Evolutionary conservation across 2,329 filamentous ascomycete species (phyloP), one percentile per base, ranked within the genome.

Genomic region (Simplicillium sp.): DNA sequence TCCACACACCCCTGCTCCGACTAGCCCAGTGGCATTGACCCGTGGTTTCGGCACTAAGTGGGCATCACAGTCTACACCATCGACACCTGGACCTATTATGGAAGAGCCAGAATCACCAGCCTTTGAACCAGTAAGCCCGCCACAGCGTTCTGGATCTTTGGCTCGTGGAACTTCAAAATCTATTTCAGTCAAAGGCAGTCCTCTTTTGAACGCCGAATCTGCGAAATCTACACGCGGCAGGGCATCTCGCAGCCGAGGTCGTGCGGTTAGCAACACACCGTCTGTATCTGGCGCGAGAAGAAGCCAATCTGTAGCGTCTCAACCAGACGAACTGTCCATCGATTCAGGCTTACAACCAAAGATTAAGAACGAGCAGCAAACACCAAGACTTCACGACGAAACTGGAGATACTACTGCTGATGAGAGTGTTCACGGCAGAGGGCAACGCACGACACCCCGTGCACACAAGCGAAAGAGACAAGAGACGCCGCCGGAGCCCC

Each of bases 351-450:
- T 56, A 11, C 54, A 55, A 14, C 57, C 59, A n/a, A 65, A 55
- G 40, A 70, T 82, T 40, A 82, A 82, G 62, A 62, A 77, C 44
- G 77, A 82, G 54, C 73, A 65, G 33, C 64, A 66, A 7, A 81
- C 77, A 4, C 76, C 77, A 2, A 60, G 61, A 28, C 65, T 66
- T 7, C 58, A 68, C 3, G 73, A 78, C 37, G 76, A 81, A 41
- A 61, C 66, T 5, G 71, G 69, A 14, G 75, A 78, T 44, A 75
- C 70, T 3, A 73, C 70, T 2, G 67, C 70, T 5, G 74, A 77
- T 44, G 75, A 80, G 51, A 69, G 67, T 41, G 59, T 62, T 5
- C 56, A 61, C 14, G 61, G 62, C 33, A 63, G 63, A 16, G 57
- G 59, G 14, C 60, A 58, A 16, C 50, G 60, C 45, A 51, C 52